Evolutionary conservation across 2,329 filamentous ascomycete genomes (phyloP), one percentile per base, ranked within the genome.

Genomic region (Rhynchosporium secalis): DNA sequence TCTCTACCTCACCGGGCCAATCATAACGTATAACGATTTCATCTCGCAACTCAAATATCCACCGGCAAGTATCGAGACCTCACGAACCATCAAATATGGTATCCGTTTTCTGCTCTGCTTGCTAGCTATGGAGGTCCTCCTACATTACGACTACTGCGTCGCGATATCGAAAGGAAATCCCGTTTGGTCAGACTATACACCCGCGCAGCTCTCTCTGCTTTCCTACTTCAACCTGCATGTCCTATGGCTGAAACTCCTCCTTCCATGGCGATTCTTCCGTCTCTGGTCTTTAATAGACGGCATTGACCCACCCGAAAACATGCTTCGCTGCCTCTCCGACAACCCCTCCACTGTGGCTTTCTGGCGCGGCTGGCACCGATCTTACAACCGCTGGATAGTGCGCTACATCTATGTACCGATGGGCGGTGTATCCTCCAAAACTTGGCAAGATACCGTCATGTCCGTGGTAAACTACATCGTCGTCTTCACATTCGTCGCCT

Each of bases 21-120:
- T 99, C 71, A 75, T 99, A 65, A 98, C 93, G 12, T 99, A 98
- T 80, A 99, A 99, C 77, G 96, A 99, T 79, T 99, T 95, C 79
- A 88, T 98, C 66, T 90, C 91, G 0, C 95, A 99, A 75, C 81
- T 83, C 64, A 89, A 91, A 68, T 89, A 94, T 76, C 83, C 82
- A 12, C 78, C 91, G 0, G 83, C 88, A 10, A 92, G 85, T 62
- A 87, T 95, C 70, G 90, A 88, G 68, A 76, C 75, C 3, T 76
- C 78, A 2, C 90, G 93, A 59, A 97, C 89, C 1, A 74, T 88
- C 36, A 86, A 91, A 51, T 99, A 99, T 73, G 92, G 81, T 28
- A 76, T 96, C 52, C 92, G 95, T 29, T 96, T 98, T 74, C 74
- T 88, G 26, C 76, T 97, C 56, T 86, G 87, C 13, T 81, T 99